Conservation (phyloP, 768 basidiomycete genomes). For the Brasilioporus rufonigricans region DNA sequence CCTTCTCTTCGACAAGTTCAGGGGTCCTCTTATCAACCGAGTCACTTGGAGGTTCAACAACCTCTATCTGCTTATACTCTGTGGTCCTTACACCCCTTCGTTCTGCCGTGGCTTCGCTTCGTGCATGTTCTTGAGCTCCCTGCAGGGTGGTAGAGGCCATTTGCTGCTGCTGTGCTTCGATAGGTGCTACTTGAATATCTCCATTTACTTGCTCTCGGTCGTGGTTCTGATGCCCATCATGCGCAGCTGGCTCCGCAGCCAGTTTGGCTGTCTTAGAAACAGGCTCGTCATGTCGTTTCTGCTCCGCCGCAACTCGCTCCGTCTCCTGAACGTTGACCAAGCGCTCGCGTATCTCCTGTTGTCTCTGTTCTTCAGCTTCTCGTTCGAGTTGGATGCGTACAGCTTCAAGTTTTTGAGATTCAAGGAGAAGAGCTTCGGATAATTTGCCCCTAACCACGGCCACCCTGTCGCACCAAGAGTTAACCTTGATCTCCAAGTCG, state of each 20-base stretch:
- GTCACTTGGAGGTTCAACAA: neutral
- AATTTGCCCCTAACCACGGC: constrained; percentile 31
- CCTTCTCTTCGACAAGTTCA: constrained; percentile 1
- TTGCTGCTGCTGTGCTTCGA: neutral
- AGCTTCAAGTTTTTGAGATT: constrained; percentile 42
- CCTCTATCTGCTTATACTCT: constrained; percentile 1
- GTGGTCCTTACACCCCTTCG: neutral
- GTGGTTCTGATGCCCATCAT: constrained; percentile 29
- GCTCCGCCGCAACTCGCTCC: constrained; percentile 29
- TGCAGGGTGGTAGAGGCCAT: neutral
- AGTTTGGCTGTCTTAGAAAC: constrained; percentile 3
- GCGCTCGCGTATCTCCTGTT: constrained; percentile 13
- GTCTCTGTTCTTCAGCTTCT: constrained; percentile 25
- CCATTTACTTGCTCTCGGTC: constrained; percentile 11
- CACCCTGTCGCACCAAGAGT: constrained; percentile 45
- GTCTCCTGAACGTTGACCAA: constrained; percentile 35
- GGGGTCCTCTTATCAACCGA: neutral
- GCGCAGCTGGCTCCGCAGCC: constrained; percentile 14
- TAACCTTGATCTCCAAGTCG: constrained; percentile 48
- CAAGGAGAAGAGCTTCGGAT: constrained; percentile 40
- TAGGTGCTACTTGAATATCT: neutral
- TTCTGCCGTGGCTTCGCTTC: constrained; percentile 1
- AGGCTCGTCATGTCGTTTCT: constrained; percentile 30
- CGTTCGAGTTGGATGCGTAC: constrained; percentile 30
- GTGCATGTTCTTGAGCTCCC: constrained; percentile 1